Evolutionary conservation across 306 rosid species (phyloP), one percentile per base, ranked within the genome.

Genomic region (Cyamopsis tetragonoloba): DNA sequence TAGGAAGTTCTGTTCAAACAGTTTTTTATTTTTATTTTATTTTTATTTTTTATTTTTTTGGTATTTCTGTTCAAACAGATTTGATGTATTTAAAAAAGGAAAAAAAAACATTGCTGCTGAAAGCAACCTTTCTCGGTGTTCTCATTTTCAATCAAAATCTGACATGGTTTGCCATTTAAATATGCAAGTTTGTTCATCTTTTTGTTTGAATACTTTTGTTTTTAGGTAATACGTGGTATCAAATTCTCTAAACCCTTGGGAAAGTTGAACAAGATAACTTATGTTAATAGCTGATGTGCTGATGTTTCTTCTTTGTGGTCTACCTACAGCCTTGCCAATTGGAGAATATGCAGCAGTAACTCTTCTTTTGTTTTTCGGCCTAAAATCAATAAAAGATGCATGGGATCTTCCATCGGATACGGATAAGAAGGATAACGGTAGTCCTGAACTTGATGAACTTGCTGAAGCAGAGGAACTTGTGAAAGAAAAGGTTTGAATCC

Each of bases 331-430:
- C 64, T 70, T 90, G 88, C 97, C 99, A 22, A 84, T 93, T 43
- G 99, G 99, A 83, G 99, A 90, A 77, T 93, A 93, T 75, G 96
- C 96, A 20, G 99, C 97, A 1, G 90, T 90, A 44, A 83, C 99
- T 79, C 99, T 93, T 79, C 87, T 93, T 68, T 76, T 93, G 68
- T 88, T 93, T 83, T 93, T 93, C 1, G 96, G 99, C 72, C 79
- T 93, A 61, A 93, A 90, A 72, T 76, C 99, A 63, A 88, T 93
- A 67, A 90, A 93, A 83, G 97, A 90, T 35, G 95, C 99, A 18
- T 88, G 99, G 99, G 90, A 86, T 75, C 92, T 93, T 76, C 99
- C 99, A 30, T 77, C 95, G 12, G 55, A 56, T 48, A 79, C 20
- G 63, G 84, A 11, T 56, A 78, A 86, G 79, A 73, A 78, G 12